These are phyloP conservation scores for Citrus maxima DNA, from an alignment of 345 rosid genomes.

Conservation along the genomic window DNA sequence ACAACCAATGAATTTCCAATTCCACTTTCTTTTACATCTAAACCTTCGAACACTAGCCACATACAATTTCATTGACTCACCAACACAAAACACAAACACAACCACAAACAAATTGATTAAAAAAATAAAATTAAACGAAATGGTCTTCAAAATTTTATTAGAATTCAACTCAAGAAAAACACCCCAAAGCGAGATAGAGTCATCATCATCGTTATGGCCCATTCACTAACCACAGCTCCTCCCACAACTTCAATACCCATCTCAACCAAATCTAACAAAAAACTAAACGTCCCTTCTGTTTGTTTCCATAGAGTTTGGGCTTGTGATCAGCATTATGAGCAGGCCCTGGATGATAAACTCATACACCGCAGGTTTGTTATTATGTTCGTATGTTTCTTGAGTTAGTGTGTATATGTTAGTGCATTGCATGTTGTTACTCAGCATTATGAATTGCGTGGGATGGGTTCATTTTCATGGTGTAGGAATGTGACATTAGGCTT, in stretches of 20 bases:
- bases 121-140: neutral
- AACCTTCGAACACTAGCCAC: conserved; percentile 22
- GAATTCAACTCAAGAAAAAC: conserved; percentile 11
- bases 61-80: neutral
- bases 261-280: conserved; percentile 12
- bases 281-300: conserved; percentile 12
- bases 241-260: conserved; percentile 24
- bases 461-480: conserved; percentile 10
- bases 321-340: conserved; percentile 6
- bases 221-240: conserved; percentile 34
- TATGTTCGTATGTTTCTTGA: neutral
- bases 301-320: conserved; percentile 16
- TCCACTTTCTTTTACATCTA: conserved; percentile 12
- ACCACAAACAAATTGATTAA: conserved; percentile 6
- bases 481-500: conserved; percentile 46
- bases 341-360: conserved; percentile 20
- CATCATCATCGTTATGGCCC: conserved; percentile 30
- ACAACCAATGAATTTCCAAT: conserved; percentile 37
- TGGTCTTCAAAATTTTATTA: neutral
- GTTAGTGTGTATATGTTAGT: neutral
- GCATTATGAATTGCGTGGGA: neutral
- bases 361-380: conserved; percentile 40
- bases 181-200: neutral
- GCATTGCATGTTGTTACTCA: neutral
- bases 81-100: neutral